A percentile compares a stretch with the other conserved stretches of the same genome.
Evolutionary conservation across 1,284 basidiomycete species (phyloP).

Genomic region (Marasmius sp.): DNA sequence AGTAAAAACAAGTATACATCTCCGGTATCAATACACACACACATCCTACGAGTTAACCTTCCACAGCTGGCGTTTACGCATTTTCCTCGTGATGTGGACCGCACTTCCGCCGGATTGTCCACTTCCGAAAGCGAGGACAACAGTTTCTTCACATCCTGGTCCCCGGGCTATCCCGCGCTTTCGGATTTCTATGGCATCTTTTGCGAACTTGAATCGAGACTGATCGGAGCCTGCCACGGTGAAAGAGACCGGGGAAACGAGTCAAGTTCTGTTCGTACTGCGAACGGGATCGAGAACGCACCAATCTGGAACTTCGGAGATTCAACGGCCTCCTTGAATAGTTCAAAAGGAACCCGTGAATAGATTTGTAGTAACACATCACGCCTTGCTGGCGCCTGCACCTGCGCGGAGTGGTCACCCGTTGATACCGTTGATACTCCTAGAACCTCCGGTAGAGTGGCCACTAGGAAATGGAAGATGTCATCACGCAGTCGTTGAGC

Average conservation of each 20-base stretch:
- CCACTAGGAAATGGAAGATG: conserved; percentile 75
- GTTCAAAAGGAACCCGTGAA: conserved; percentile 75
- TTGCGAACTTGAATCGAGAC: conserved; percentile 85
- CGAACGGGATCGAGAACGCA: conserved; percentile 34
- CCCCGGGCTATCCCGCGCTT: conserved; percentile 67
- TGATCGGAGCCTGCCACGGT: conserved; percentile 67
- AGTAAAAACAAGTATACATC: conserved; percentile 8
- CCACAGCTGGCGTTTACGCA: conserved; percentile 80
- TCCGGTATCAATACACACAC: conserved; percentile 2
- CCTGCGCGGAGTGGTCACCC: conserved; percentile 25
- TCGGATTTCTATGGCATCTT: conserved; percentile 80
- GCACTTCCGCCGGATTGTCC: conserved; percentile 67
- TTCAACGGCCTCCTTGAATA: conserved; percentile 79
- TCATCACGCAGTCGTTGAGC: conserved; percentile 67
- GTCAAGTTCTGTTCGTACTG: conserved; percentile 9
- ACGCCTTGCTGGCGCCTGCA: conserved; percentile 44
- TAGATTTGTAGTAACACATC: conserved; percentile 71
- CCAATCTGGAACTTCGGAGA: conserved; percentile 76
- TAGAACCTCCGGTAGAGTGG: conserved; percentile 65
- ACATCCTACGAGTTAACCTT: conserved; percentile 72
- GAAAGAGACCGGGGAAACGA: conserved; percentile 8
- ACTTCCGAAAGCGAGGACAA: conserved; percentile 82
- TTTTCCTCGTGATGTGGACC: conserved; percentile 84
- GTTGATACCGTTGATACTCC: conserved; percentile 36
- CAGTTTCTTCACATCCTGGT: conserved; percentile 73